Evolutionary conservation across 2,329 filamentous ascomycete species (phyloP).

Genomic region (Claviceps pazoutovae): DNA sequence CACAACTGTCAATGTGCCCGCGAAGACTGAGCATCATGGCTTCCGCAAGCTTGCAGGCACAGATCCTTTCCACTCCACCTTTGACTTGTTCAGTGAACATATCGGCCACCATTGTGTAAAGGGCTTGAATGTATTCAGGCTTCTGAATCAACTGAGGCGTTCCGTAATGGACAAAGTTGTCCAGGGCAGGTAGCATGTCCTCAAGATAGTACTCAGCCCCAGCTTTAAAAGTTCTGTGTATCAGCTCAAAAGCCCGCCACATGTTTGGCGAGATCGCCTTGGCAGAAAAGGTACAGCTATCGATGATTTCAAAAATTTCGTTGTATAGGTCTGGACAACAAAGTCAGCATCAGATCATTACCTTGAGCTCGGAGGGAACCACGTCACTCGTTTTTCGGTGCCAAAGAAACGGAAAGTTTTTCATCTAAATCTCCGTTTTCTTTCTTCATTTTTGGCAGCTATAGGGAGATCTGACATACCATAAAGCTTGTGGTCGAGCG

Average conservation of each 20-base stretch:
- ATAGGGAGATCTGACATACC: conserved; percentile 32
- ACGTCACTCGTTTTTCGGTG: too few species aligned
- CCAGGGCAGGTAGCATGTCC: conserved; percentile 94
- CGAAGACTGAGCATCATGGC: conserved; percentile 93
- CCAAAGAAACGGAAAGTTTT: too few species aligned
- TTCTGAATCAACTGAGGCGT: conserved; percentile 68
- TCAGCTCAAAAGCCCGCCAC: conserved; percentile 97
- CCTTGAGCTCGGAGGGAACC: too few species aligned
- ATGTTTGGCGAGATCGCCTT: conserved; percentile 92
- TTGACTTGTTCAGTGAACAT: conserved; percentile 92
- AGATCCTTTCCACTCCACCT: conserved; percentile 86
- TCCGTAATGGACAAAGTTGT: conserved; percentile 96
- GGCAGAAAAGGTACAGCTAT: conserved; percentile 96
- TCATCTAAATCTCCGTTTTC: background rate
- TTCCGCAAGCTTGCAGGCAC: conserved; percentile 93
- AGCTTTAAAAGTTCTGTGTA: conserved; percentile 93
- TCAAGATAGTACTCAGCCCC: conserved; percentile 95
- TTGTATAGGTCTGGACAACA: conserved; percentile 66
- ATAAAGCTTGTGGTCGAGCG: conserved; percentile 94
- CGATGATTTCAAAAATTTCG: conserved; percentile 97
- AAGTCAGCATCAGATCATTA: background rate
- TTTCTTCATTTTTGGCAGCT: background rate
- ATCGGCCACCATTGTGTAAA: conserved; percentile 86
- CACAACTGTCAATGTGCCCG: conserved; percentile 74
- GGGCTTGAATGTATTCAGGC: conserved; percentile 71